These are phyloP conservation scores for Leishmania mexicana DNA, from an alignment of 208 protist genomes.

Conservation along the genomic window DNA sequence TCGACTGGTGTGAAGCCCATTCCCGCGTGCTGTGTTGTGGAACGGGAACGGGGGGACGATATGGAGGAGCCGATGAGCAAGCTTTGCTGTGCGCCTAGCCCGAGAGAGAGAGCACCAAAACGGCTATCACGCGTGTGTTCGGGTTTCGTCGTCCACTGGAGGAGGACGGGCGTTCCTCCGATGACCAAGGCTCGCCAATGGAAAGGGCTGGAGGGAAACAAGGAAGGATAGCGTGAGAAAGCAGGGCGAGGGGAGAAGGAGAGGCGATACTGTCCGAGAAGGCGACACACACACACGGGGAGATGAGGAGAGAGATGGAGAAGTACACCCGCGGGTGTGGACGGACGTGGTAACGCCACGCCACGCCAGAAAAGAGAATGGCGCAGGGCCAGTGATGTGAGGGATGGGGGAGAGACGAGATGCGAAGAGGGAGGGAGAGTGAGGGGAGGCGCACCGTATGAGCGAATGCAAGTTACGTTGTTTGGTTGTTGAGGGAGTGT, in stretches of 20 bases:
- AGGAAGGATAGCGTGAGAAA: not conserved
- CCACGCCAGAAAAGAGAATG: not conserved
- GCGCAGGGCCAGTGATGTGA: not conserved
- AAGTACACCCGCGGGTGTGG: not conserved
- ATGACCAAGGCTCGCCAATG: not conserved
- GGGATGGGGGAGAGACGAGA: not conserved
- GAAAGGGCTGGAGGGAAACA: not conserved
- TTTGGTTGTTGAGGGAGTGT: not conserved
- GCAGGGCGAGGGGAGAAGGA: not conserved
- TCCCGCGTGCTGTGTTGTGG: not conserved
- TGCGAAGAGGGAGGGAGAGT: too few relatives aligned
- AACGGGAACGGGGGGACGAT: not conserved
- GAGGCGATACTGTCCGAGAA: not conserved
- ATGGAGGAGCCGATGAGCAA: not conserved
- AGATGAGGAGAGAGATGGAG: not conserved
- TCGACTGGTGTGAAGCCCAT: conserved; percentile 44
- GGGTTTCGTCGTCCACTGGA: not conserved
- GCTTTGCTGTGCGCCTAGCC: not conserved
- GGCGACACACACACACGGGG: not conserved
- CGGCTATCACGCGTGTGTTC: not conserved
- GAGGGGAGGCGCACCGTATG: not conserved
- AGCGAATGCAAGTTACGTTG: too few relatives aligned
- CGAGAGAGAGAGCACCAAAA: not conserved
- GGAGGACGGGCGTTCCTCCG: not conserved
- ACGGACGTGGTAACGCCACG: not conserved